Conservation (phyloP, 2,329 filamentous ascomycete species). For the Xylaria hypoxylon region DNA sequence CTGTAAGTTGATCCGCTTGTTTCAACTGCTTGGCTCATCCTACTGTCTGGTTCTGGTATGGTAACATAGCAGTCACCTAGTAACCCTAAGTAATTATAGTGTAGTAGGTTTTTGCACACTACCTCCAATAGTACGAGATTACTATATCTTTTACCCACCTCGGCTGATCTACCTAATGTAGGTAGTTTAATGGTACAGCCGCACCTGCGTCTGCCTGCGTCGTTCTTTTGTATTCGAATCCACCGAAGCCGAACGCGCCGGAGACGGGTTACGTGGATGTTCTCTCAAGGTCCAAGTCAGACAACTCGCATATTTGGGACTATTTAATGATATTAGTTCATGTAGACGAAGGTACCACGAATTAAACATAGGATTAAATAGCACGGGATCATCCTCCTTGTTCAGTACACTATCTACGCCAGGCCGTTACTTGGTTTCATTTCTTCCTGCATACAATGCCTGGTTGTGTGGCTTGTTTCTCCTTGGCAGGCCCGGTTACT, state of each 20-base stretch:
- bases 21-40: slow-evolving; percentile 44
- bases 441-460: slow-evolving; percentile 13
- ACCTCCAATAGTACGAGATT: slow-evolving; percentile 14
- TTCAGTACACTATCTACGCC: not conserved
- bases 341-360: no score
- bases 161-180: not conserved
- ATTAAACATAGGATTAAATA: no score
- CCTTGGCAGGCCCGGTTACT: slow-evolving; percentile 34
- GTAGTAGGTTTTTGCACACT: slow-evolving; percentile 4
- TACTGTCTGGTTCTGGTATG: slow-evolving; percentile 16
- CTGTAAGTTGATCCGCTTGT: slow-evolving; percentile 36
- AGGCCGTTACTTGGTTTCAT: slow-evolving; percentile 6
- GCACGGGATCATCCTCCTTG: not conserved
- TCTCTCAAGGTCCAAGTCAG: not conserved
- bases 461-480: slow-evolving; percentile 22
- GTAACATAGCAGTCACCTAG: slow-evolving; percentile 19
- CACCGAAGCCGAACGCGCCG: not conserved
- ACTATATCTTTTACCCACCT: slow-evolving; percentile 12
- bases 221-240: slow-evolving; percentile 6
- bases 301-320: not conserved
- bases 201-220: slow-evolving; percentile 2
- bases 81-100: slow-evolving; percentile 9
- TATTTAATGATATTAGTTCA: not conserved
- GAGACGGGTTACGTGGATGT: not conserved
- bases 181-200: not conserved